Conservation (phyloP, 805 yeast genomes). For the Kurtzmaniella cleridarum region DNA sequence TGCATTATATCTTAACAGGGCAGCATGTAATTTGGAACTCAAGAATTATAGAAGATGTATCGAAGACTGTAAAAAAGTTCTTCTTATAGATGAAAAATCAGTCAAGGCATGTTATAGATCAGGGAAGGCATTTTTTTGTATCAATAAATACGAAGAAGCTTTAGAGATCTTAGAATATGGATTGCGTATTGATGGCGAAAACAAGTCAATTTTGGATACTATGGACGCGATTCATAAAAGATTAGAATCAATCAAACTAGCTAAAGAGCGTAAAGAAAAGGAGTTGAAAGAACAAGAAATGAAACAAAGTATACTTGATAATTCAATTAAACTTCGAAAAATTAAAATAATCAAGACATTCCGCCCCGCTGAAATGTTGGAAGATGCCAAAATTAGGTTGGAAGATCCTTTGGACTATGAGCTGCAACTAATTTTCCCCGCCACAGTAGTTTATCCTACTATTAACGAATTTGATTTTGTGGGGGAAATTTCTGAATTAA, state of each 20-base stretch:
- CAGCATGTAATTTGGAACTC: conserved; percentile 86
- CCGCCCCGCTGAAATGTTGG: conserved; percentile 52
- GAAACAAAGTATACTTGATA: conserved; percentile 39
- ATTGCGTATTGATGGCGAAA: conserved; percentile 51
- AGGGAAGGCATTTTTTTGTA: conserved; percentile 69
- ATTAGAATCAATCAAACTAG: conserved; percentile 25
- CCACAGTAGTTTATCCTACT: conserved; percentile 75
- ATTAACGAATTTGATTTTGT: conserved; percentile 80
- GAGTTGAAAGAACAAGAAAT: conserved; percentile 37
- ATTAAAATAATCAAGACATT: conserved; percentile 44
- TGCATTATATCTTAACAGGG: conserved; percentile 72
- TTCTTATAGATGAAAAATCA: conserved; percentile 60
- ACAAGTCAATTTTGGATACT: conserved; percentile 49
- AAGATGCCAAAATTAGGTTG: conserved; percentile 45
- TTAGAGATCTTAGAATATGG: conserved; percentile 63
- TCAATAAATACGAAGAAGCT: conserved; percentile 71
- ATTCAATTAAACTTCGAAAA: conserved; percentile 61
- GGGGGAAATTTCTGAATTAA: conserved; percentile 66
- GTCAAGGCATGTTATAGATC: conserved; percentile 83
- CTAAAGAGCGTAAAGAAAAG: conserved; percentile 29
- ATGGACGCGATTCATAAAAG: conserved; percentile 35
- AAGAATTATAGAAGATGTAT: conserved; percentile 82
- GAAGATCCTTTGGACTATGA: conserved; percentile 66
- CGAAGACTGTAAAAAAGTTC: conserved; percentile 74
- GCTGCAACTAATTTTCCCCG: conserved; percentile 78